phyloP scores from a whole-genome alignment of 305 asterid genomes.

The Caryopteris hybrid region DNA sequence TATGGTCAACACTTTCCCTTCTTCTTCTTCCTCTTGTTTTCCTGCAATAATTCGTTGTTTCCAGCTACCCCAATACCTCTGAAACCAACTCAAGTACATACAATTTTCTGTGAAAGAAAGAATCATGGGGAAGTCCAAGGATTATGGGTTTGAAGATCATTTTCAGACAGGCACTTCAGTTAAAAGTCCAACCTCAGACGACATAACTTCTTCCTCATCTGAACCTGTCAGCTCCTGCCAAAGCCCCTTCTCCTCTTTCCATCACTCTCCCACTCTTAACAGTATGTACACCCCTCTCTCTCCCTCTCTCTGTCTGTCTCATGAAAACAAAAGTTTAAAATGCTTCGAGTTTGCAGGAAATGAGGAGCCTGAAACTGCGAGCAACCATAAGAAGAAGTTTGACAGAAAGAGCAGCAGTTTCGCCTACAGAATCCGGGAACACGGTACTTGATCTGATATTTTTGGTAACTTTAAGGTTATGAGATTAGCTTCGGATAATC shows the following conservation, averaged over 20 bases:
- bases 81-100: too few species aligned
- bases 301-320: neutral
- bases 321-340: neutral
- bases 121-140: too few species aligned
- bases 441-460: too few species aligned
- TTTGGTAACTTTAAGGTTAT: too few species aligned
- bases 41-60: too few species aligned
- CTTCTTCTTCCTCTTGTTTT: too few species aligned
- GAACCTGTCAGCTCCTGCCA: constrained; percentile 28
- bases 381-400: constrained; percentile 24
- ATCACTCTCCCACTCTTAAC: constrained; percentile 20
- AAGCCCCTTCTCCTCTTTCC: constrained; percentile 28
- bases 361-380: constrained; percentile 17
- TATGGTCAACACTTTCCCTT: too few species aligned
- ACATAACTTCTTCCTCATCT: constrained; percentile 34
- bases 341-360: constrained; percentile 31
- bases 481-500: too few species aligned
- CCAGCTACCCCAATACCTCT: too few species aligned
- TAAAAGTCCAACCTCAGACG: constrained; percentile 15
- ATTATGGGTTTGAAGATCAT: constrained; percentile 23
- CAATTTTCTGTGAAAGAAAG: too few species aligned
- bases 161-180: neutral
- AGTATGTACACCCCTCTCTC: too few species aligned
- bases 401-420: constrained; percentile 41
- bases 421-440: constrained; percentile 55